These are phyloP conservation scores for Kondoa subrosea DNA, from an alignment of 768 basidiomycete species.

Conservation along the genomic window DNA sequence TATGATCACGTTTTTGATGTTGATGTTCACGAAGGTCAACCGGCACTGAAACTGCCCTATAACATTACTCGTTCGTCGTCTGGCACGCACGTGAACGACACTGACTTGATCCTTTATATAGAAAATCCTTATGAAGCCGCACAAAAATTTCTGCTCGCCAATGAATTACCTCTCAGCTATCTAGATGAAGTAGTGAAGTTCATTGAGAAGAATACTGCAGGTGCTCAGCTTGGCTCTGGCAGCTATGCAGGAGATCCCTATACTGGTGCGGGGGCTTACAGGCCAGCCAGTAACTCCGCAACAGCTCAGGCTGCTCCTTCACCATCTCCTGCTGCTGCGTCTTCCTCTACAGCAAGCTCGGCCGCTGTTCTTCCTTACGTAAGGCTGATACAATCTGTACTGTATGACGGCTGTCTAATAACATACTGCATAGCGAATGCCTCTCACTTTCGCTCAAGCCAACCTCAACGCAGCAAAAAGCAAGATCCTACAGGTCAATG, in stretches of 20 bases:
- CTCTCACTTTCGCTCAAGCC: conserved; percentile 3
- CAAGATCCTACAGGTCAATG: conserved; percentile 10
- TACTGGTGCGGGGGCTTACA: conserved; percentile 45
- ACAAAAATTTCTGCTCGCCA: conserved; percentile 62
- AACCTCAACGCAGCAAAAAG: neutral
- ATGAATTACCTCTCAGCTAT: conserved; percentile 68
- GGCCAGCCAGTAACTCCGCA: neutral
- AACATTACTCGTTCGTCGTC: conserved; percentile 41
- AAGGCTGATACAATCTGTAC: neutral
- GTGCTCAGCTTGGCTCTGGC: conserved; percentile 44
- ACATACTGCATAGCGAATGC: neutral
- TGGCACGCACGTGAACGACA: neutral
- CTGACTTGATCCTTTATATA: conserved; percentile 30
- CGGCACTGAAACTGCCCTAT: conserved; percentile 83
- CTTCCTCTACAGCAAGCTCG: too few relatives aligned
- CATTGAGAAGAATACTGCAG: conserved; percentile 78
- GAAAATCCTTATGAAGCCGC: conserved; percentile 85
- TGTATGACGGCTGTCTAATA: neutral
- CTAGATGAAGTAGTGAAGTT: conserved; percentile 80
- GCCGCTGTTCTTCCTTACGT: neutral
- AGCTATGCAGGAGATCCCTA: conserved; percentile 64
- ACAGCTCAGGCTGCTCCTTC: neutral
- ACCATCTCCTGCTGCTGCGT: neutral
- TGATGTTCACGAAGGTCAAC: conserved; percentile 79
- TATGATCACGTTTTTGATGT: conserved; percentile 99